Evolutionary conservation across 2,329 filamentous ascomycete genomes (phyloP).

Genomic region (Raffaelea albimanens): DNA sequence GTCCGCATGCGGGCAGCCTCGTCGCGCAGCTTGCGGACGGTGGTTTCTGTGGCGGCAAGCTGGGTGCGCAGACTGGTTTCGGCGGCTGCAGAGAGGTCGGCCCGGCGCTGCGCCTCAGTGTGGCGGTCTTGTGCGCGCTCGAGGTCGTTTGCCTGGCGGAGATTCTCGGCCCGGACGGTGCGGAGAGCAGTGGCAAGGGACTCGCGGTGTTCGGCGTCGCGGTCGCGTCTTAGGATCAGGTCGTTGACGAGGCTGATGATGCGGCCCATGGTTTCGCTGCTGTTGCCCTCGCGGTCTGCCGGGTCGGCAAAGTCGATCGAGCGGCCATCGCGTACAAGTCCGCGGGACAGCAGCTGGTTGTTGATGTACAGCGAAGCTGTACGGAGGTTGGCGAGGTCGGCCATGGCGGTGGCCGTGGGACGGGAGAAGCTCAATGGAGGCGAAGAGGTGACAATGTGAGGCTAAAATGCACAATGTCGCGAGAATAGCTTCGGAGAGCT

Average conservation of each 20-base stretch:
- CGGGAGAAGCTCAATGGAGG: too few relatives aligned
- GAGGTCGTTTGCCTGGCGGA: slow-evolving; percentile 63
- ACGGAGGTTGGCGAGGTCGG: slow-evolving; percentile 51
- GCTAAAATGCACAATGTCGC: too few relatives aligned
- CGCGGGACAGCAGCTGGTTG: slow-evolving; percentile 59
- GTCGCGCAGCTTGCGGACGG: slow-evolving; percentile 69
- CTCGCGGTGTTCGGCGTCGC: slow-evolving; percentile 83
- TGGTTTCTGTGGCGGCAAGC: slow-evolving; percentile 63
- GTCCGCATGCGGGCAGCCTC: slow-evolving; percentile 72
- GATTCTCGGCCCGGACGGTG: slow-evolving; percentile 62
- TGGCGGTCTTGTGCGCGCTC: slow-evolving; percentile 46
- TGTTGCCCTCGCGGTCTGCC: slow-evolving; percentile 40
- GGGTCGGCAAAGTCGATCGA: slow-evolving; percentile 75
- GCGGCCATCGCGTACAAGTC: slow-evolving; percentile 57
- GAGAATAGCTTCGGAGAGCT: too few relatives aligned
- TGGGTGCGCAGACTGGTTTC: slow-evolving; percentile 61
- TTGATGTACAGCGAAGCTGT: slow-evolving; percentile 65
- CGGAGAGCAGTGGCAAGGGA: slow-evolving; percentile 71
- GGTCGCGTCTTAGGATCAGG: slow-evolving; percentile 82
- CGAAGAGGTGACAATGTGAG: too few relatives aligned
- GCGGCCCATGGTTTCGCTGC: slow-evolving; percentile 53
- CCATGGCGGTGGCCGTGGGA: slow-evolving; percentile 25
- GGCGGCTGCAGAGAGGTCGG: slow-evolving; percentile 55
- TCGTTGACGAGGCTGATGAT: slow-evolving; percentile 94
- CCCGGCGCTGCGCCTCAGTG: slow-evolving; percentile 43